These are phyloP conservation scores for Trichothecium roseum DNA, from an alignment of 2,329 filamentous ascomycete genomes.

Conservation along the genomic window DNA sequence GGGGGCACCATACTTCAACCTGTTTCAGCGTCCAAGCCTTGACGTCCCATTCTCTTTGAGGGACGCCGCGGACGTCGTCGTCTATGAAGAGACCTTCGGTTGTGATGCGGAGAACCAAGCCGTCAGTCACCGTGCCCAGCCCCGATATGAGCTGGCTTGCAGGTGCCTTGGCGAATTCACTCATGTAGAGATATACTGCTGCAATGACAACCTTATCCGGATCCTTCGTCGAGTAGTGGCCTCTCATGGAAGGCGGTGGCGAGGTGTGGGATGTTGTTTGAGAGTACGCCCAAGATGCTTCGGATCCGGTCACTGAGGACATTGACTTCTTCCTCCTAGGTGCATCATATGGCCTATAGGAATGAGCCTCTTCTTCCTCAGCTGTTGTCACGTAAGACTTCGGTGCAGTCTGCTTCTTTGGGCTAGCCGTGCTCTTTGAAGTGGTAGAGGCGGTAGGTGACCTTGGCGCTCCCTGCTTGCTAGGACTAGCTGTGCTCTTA, in stretches of 20 bases:
- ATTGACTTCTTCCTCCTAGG: slow-evolving; percentile 56
- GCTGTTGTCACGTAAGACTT: slow-evolving; percentile 45
- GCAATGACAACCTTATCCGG: slow-evolving; percentile 94
- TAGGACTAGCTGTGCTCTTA: slow-evolving; percentile 17
- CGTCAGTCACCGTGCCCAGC: slow-evolving; percentile 79
- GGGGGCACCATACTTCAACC: slow-evolving; percentile 77
- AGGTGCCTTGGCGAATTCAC: slow-evolving; percentile 78
- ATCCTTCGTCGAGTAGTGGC: slow-evolving; percentile 77
- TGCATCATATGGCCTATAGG: slow-evolving; percentile 68
- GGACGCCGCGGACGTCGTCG: slow-evolving; percentile 81
- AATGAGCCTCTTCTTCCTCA: slow-evolving; percentile 58
- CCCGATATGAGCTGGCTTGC: slow-evolving; percentile 82
- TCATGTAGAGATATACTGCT: slow-evolving; percentile 87
- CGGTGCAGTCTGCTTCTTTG: slow-evolving; percentile 35
- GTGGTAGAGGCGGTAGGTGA: slow-evolving; percentile 26
- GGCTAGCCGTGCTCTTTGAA: slow-evolving; percentile 16
- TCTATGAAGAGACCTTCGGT: slow-evolving; percentile 96
- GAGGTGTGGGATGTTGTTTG: slow-evolving; percentile 76
- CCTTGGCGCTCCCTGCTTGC: slow-evolving; percentile 38
- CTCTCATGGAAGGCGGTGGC: slow-evolving; percentile 67
- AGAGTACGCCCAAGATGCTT: slow-evolving; percentile 78
- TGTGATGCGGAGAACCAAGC: slow-evolving; percentile 81
- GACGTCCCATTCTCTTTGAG: slow-evolving; percentile 97
- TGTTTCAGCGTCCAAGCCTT: slow-evolving; percentile 96
- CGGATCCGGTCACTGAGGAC: slow-evolving; percentile 60